Evolutionary conservation across 306 rosid species (phyloP).

Genomic region (Echinosophora koreensis): DNA sequence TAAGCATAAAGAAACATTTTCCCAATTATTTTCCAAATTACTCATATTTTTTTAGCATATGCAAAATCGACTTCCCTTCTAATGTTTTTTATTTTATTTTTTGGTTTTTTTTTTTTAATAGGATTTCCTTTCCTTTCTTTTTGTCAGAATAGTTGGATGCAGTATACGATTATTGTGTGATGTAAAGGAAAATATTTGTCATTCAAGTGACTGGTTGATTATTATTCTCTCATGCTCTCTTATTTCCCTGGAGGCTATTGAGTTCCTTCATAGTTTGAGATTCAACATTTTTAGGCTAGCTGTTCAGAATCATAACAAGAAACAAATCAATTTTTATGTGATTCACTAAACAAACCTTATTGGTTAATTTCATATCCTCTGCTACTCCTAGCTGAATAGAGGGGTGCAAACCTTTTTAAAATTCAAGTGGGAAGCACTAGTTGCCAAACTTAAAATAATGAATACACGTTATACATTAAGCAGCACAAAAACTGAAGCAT

Average conservation of each 20-base stretch:
- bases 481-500: neutral
- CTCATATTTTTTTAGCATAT: too few relatives aligned
- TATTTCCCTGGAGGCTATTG: neutral
- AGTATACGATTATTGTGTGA: neutral
- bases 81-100: neutral
- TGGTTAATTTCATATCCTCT: neutral
- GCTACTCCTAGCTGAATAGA: neutral
- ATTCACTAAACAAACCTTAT: neutral
- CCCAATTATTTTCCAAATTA: too few relatives aligned
- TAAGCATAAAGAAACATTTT: too few relatives aligned
- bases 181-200: conserved; percentile 11
- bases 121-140: neutral
- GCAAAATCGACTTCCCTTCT: too few relatives aligned
- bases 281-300: neutral
- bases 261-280: neutral
- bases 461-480: neutral
- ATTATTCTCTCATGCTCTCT: neutral
- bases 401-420: neutral
- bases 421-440: neutral
- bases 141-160: neutral
- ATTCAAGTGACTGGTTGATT: conserved; percentile 3
- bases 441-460: neutral
- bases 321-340: neutral
- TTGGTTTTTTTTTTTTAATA: neutral
- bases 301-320: neutral